These are phyloP conservation scores for Globisporangium paroecandrum DNA, from an alignment of 352 stramenopile genomes.

Conservation along the genomic window DNA sequence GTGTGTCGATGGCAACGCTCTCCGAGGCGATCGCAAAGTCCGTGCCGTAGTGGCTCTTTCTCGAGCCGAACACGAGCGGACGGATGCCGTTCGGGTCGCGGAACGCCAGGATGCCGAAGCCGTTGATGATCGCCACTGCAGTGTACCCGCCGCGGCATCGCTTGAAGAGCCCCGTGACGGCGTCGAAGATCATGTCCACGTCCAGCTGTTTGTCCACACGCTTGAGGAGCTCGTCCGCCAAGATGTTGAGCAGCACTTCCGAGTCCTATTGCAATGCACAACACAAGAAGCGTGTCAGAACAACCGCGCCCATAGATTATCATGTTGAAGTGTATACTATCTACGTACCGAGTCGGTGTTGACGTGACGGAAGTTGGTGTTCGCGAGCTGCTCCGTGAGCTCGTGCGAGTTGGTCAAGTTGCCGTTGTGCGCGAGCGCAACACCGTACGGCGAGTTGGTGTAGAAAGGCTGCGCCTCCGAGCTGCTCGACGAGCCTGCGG, in stretches of 20 bases:
- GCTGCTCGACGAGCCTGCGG: conserved; percentile 89
- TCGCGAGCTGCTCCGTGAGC: conserved; percentile 90
- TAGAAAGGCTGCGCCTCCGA: conserved; percentile 97
- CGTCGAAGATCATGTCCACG: conserved; percentile 86
- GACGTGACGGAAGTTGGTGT: conserved; percentile 93
- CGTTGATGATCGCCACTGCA: conserved; percentile 97
- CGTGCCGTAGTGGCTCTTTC: conserved; percentile 75
- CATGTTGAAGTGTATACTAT: not conserved
- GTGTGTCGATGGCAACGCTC: conserved; percentile 97
- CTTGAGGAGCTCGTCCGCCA: conserved; percentile 95
- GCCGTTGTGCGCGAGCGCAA: conserved; percentile 97
- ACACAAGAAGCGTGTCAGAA: not conserved
- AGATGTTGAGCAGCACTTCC: conserved; percentile 98
- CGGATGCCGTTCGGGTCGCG: conserved; percentile 97
- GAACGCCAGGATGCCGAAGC: conserved; percentile 97
- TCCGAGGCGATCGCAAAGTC: conserved; percentile 97
- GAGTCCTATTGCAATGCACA: conserved; percentile 77
- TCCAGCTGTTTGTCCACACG: conserved; percentile 64
- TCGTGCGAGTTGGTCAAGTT: conserved; percentile 99
- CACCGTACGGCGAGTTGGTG: conserved; percentile 98
- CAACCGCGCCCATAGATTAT: not conserved
- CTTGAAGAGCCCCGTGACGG: conserved; percentile 91
- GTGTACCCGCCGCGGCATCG: conserved; percentile 96
- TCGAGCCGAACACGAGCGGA: conserved; percentile 92
- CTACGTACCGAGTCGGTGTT: conserved; percentile 92